A percentile compares a stretch with the other conserved stretches of the same genome.
phyloP scores from a whole-genome alignment of 2,329 filamentous ascomycete species.

The Hymenoscyphus albidus region DNA sequence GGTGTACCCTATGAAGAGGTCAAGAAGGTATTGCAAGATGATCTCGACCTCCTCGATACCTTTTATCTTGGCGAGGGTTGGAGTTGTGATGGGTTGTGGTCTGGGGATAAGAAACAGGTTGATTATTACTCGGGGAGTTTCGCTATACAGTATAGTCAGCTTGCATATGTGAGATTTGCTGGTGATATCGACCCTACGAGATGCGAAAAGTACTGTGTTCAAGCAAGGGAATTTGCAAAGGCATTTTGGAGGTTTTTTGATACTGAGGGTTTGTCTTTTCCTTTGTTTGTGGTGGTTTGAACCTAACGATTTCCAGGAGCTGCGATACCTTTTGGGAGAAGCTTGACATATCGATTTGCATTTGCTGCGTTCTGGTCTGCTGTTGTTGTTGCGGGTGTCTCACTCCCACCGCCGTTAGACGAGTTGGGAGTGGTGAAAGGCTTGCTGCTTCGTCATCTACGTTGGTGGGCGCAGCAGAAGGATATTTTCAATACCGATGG shows the following conservation, averaged over 20 bases:
- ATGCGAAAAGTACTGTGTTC: too few relatives aligned
- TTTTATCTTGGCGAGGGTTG: too few relatives aligned
- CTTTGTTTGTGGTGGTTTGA: too few relatives aligned
- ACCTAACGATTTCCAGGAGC: too few relatives aligned
- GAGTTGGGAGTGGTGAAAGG: conserved; percentile 44
- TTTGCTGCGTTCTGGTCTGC: neutral
- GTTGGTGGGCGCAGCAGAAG: conserved; percentile 45
- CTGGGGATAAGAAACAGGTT: conserved; percentile 37
- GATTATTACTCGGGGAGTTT: conserved; percentile 54
- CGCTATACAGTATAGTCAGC: conserved; percentile 49
- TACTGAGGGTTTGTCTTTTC: too few relatives aligned
- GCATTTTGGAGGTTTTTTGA: too few relatives aligned
- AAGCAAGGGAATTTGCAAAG: too few relatives aligned
- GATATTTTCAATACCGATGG: conserved; percentile 47
- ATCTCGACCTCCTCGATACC: too few relatives aligned
- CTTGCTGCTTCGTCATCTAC: conserved; percentile 45
- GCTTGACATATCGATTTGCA: conserved; percentile 34
- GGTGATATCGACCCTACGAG: too few relatives aligned
- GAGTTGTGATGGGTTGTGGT: conserved; percentile 44
- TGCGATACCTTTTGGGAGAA: too few relatives aligned
- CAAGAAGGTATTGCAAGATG: conserved; percentile 33
- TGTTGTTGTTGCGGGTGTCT: neutral
- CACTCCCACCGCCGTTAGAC: conserved; percentile 34
- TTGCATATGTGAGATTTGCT: conserved; percentile 42
- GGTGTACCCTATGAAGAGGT: conserved; percentile 38